Conservation (phyloP, 345 rosid species). For the Diplotaxis tenuifolia region DNA sequence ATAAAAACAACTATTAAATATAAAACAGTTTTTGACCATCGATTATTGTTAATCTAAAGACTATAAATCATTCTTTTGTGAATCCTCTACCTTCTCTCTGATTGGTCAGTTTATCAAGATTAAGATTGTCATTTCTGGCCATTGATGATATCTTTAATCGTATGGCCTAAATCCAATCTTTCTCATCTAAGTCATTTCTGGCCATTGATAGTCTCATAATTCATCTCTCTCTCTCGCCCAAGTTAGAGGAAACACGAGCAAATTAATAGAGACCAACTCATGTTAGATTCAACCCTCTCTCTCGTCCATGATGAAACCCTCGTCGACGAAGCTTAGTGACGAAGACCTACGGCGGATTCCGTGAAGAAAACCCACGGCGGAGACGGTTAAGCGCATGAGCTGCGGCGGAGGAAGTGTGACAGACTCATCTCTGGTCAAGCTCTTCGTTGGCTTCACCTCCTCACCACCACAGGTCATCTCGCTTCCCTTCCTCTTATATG, state of each 20-base stretch:
- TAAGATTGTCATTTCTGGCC: background rate
- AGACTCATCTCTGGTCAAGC: background rate
- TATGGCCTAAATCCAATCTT: background rate
- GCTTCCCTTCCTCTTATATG: too few relatives aligned
- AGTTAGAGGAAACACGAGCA: background rate
- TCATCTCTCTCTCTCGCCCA: background rate
- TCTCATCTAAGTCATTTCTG: background rate
- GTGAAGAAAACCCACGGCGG: background rate
- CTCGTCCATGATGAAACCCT: background rate
- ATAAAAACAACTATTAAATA: too few relatives aligned
- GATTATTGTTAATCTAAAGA: too few relatives aligned
- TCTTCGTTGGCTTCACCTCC: background rate
- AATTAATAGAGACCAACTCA: background rate
- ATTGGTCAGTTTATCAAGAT: too few relatives aligned
- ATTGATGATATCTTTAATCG: background rate
- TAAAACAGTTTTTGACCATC: too few relatives aligned
- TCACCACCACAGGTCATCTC: too few relatives aligned
- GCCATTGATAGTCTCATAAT: background rate
- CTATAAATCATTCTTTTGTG: too few relatives aligned
- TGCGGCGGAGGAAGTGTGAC: background rate
- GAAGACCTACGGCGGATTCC: background rate
- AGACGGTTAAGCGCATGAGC: background rate
- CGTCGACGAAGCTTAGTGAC: background rate
- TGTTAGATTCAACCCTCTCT: background rate
- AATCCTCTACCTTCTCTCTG: too few relatives aligned